These are phyloP conservation scores for Areca catechu DNA, from an alignment of 176 grass and related monocot species.

Conservation along the genomic window DNA sequence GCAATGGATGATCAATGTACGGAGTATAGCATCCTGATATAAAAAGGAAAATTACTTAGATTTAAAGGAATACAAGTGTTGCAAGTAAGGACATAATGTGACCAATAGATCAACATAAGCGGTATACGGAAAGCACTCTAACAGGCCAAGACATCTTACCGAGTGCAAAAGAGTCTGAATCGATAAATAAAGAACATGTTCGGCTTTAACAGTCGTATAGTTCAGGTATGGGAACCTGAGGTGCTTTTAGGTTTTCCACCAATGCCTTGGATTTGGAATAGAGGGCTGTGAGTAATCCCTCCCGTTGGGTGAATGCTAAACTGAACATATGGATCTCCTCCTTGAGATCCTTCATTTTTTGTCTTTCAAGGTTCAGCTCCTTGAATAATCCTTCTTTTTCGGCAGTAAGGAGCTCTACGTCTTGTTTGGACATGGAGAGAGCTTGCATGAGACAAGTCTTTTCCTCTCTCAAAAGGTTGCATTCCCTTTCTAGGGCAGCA, in stretches of 20 bases:
- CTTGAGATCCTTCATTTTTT: constrained; percentile 50
- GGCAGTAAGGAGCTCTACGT: constrained; percentile 11
- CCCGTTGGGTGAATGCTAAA: constrained; percentile 38
- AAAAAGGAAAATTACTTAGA: too few species aligned
- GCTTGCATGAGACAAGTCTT: constrained; percentile 33
- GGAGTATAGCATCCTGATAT: too few species aligned
- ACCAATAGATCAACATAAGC: neutral
- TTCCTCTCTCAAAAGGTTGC: constrained; percentile 27
- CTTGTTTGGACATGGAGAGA: constrained; percentile 31
- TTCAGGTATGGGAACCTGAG: constrained; percentile 23
- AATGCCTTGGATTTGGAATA: constrained; percentile 72
- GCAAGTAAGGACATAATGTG: neutral
- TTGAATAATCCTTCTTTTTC: constrained; percentile 41
- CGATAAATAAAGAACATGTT: constrained; percentile 1
- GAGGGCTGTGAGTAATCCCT: constrained; percentile 51
- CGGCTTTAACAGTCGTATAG: constrained; percentile 3
- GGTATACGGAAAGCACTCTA: neutral
- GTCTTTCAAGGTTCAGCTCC: constrained; percentile 29
- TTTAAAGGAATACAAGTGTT: too few species aligned
- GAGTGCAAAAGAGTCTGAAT: neutral
- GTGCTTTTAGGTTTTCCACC: constrained; percentile 48
- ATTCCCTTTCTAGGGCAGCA: constrained; percentile 37
- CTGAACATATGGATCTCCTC: constrained; percentile 58
- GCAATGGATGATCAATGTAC: too few species aligned
- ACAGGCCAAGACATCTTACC: neutral